These are phyloP conservation scores for Cercospora beticola DNA, from an alignment of 2,329 filamentous ascomycete species.

Conservation along the genomic window DNA sequence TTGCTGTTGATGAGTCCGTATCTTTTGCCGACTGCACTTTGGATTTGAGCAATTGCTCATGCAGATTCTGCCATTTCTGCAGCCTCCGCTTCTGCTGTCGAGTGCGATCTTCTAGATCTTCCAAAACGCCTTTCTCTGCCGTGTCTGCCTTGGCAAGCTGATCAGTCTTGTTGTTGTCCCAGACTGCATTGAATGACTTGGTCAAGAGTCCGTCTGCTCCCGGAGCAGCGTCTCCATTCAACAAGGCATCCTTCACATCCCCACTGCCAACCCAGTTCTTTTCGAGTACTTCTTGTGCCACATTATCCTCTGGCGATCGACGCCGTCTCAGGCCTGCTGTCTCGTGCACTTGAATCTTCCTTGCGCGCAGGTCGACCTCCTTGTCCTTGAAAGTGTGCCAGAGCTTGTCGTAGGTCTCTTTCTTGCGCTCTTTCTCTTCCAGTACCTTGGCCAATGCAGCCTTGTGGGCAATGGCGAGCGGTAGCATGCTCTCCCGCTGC, in stretches of 20 bases:
- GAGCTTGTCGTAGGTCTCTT: conserved; percentile 62
- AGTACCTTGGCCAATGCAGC: conserved; percentile 62
- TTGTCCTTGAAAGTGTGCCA: conserved; percentile 49
- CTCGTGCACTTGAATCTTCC: conserved; percentile 43
- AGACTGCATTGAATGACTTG: conserved; percentile 67
- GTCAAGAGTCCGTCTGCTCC: conserved; percentile 62
- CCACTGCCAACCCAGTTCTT: conserved; percentile 79
- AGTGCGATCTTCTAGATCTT: conserved; percentile 70
- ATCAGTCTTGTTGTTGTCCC: conserved; percentile 58
- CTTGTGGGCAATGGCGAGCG: conserved; percentile 72
- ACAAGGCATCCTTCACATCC: conserved; percentile 68
- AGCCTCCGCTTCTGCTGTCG: conserved; percentile 66
- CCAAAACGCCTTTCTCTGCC: conserved; percentile 56
- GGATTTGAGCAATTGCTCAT: conserved; percentile 40
- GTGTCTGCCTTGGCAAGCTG: conserved; percentile 50
- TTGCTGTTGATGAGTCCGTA: conserved; percentile 6
- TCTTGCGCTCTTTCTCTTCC: conserved; percentile 59
- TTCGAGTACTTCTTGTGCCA: conserved; percentile 59
- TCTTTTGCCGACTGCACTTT: conserved; percentile 18
- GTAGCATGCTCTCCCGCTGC: conserved; percentile 51
- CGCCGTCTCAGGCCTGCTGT: conserved; percentile 24
- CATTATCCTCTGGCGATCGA: conserved; percentile 21
- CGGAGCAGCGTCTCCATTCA: conserved; percentile 63
- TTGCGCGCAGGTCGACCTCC: conserved; percentile 52
- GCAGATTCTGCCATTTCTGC: conserved; percentile 71